Percentiles rank a stretch among this genome's conserved stretches.
Conservation (phyloP, 1,139 yeast species). For the Zygoascus meyerae region DNA sequence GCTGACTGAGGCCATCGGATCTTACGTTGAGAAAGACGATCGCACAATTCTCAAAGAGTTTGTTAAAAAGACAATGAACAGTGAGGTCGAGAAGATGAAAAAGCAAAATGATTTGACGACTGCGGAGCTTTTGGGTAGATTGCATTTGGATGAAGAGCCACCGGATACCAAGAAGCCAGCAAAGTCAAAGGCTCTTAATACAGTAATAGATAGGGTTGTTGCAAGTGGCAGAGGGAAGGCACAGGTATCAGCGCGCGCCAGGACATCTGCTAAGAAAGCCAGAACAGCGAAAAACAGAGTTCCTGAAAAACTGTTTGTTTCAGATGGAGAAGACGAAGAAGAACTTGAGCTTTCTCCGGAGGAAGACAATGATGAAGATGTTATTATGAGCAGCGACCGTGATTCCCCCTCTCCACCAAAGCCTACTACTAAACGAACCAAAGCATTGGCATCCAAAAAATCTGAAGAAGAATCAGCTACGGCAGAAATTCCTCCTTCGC, state of each 20-base stretch:
- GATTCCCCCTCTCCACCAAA: neutral
- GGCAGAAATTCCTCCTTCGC: neutral
- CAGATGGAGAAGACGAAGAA: neutral
- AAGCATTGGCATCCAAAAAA: neutral
- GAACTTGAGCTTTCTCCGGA: constrained; percentile 6
- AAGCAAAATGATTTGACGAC: constrained; percentile 5
- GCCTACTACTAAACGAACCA: neutral
- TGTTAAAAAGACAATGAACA: constrained; percentile 59
- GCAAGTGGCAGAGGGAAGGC: neutral
- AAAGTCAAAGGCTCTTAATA: constrained; percentile 3
- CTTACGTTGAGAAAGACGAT: constrained; percentile 78
- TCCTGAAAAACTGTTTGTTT: no score
- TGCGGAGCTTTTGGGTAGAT: constrained; percentile 5
- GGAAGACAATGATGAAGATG: constrained; percentile 10
- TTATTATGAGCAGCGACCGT: constrained; percentile 1
- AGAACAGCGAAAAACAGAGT: neutral
- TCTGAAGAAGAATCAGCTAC: neutral
- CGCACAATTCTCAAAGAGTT: constrained; percentile 62
- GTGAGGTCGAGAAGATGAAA: constrained; percentile 52
- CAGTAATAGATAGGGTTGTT: constrained; percentile 3
- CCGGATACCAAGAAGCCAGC: constrained; percentile 3
- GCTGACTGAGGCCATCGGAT: constrained; percentile 64
- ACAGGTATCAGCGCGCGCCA: neutral
- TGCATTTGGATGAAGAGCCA: constrained; percentile 5
- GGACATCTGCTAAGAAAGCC: constrained; percentile 3